phyloP scores from a whole-genome alignment of 2,329 filamentous ascomycete genomes.

The Exophiala bonariae region DNA sequence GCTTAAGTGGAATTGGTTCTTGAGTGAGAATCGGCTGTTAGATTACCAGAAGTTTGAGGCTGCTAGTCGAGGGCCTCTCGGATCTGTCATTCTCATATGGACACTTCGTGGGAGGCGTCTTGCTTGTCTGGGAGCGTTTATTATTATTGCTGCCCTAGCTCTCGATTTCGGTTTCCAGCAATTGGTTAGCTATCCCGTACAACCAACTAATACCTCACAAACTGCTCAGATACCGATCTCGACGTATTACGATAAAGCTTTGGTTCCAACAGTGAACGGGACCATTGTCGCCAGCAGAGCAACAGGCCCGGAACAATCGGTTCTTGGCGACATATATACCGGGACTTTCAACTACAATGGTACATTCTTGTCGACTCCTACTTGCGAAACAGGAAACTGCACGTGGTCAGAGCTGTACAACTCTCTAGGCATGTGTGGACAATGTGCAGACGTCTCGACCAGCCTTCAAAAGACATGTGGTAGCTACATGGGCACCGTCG shows the following conservation, averaged over 20 bases:
- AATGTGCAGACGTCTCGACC: slow-evolving; percentile 7
- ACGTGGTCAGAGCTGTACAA: slow-evolving; percentile 11
- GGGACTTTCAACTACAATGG: slow-evolving; percentile 5
- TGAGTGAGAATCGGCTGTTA: slow-evolving; percentile 1
- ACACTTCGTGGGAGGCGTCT: too few species aligned
- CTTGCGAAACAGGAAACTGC: slow-evolving; percentile 14
- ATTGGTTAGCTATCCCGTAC: slow-evolving; percentile 7
- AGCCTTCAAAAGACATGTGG: slow-evolving; percentile 2
- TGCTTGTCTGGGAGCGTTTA: slow-evolving; percentile 9
- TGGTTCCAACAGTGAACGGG: too few species aligned
- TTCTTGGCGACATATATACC: neutral
- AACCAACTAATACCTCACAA: neutral
- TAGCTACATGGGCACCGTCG: too few species aligned
- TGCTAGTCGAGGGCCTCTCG: slow-evolving; percentile 5
- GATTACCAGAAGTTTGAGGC: slow-evolving; percentile 11
- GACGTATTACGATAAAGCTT: neutral
- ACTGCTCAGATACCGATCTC: neutral
- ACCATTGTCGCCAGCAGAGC: too few species aligned
- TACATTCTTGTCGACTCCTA: slow-evolving; percentile 1
- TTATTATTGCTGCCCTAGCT: slow-evolving; percentile 10
- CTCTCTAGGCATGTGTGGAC: slow-evolving; percentile 5
- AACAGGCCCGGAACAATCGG: too few species aligned
- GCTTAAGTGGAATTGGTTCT: slow-evolving; percentile 13
- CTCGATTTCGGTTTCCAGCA: slow-evolving; percentile 10
- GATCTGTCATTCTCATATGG: slow-evolving; percentile 8